Percentiles rank a stretch among this genome's conserved stretches.
These are phyloP conservation scores for Raddia guianensis DNA, from an alignment of 176 grass and related monocot species.

Conservation along the genomic window DNA sequence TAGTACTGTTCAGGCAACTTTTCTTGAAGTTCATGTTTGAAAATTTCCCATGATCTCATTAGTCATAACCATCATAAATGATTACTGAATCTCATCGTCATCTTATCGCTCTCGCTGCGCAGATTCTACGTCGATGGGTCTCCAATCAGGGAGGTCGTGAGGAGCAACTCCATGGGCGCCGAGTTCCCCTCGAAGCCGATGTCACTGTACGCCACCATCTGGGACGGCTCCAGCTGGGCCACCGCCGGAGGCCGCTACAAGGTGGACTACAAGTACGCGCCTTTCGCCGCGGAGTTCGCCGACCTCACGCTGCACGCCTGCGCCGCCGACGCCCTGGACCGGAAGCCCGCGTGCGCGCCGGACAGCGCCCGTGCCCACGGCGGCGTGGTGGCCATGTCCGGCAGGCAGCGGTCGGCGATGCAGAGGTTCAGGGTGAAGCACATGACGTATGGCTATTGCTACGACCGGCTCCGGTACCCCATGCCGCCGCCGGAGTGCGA, in stretches of 20 bases:
- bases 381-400: conserved; percentile 3
- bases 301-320: conserved; percentile 53
- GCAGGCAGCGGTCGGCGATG: conserved; percentile 29
- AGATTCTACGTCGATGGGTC: conserved; percentile 59
- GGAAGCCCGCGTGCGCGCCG: neutral
- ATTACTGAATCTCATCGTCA: neutral
- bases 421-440: conserved; percentile 14
- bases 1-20: neutral
- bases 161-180: conserved; percentile 45
- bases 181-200: conserved; percentile 63
- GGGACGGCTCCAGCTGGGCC: conserved; percentile 67
- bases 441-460: conserved; percentile 43
- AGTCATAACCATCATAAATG: neutral
- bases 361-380: neutral
- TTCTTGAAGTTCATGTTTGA: neutral
- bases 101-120: neutral
- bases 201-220: conserved; percentile 67
- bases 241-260: conserved; percentile 66
- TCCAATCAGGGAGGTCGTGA: conserved; percentile 51
- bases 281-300: conserved; percentile 45
- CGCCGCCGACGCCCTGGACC: neutral
- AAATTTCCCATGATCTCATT: neutral
- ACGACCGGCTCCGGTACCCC: conserved; percentile 38
- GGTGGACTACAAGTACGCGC: conserved; percentile 65
- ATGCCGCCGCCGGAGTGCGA: conserved; percentile 1